phyloP scores from a whole-genome alignment of 2,329 filamentous ascomycete species.

The Leptographium procerum region DNA sequence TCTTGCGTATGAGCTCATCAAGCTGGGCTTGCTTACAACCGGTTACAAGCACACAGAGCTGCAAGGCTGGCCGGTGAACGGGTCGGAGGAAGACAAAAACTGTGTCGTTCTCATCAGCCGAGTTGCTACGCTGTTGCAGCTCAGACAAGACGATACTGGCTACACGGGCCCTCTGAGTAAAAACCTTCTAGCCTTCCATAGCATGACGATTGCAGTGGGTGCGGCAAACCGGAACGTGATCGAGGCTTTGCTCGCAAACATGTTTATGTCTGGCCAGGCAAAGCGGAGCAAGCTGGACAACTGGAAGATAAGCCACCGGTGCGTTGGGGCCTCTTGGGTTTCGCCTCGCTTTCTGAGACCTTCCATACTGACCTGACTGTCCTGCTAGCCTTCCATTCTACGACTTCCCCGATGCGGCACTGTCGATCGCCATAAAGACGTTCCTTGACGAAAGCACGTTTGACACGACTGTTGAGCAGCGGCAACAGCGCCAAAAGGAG shows the following conservation, averaged over 20 bases:
- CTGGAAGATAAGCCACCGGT: constrained; percentile 62
- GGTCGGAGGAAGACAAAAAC: constrained; percentile 60
- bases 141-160: constrained; percentile 74
- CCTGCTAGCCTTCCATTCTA: constrained; percentile 12
- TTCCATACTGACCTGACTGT: not conserved
- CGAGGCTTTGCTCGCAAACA: constrained; percentile 68
- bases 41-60: constrained; percentile 46
- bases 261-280: constrained; percentile 73
- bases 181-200: constrained; percentile 77
- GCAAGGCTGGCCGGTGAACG: constrained; percentile 43
- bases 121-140: constrained; percentile 68
- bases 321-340: constrained; percentile 20
- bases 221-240: constrained; percentile 70
- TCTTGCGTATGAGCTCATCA: constrained; percentile 74
- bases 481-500: constrained; percentile 29
- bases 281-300: constrained; percentile 58
- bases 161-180: constrained; percentile 92
- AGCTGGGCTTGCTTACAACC: constrained; percentile 65
- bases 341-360: not conserved
- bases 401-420: constrained; percentile 55
- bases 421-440: constrained; percentile 71
- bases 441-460: constrained; percentile 52
- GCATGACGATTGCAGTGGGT: constrained; percentile 68
- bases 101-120: constrained; percentile 76
- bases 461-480: constrained; percentile 36